Base-by-base conservation (phyloP, 1,284 basidiomycete genomes). In the Pterulicium gracile region DNA sequence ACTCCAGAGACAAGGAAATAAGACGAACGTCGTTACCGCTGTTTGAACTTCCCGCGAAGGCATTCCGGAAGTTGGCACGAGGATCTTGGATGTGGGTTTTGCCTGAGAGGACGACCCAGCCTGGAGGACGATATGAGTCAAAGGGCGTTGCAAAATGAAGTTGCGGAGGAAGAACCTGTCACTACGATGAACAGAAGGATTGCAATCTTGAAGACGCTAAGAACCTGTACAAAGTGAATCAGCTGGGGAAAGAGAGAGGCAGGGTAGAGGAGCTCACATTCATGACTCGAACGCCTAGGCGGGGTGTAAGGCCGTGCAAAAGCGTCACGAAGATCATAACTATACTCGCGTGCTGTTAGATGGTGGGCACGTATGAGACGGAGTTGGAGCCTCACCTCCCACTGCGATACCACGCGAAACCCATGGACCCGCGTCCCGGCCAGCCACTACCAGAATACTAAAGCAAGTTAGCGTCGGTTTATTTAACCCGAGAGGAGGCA, bases 91-190 rank as follows among this genome's bases (percentile, higher is more conserved):
- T 62, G 21, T 58, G 58, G 23, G 69, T 69, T 36, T 68, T 55
- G 5, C 75, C 75, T 24, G 66, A 61, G 13, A 78, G 63, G 20
- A 73, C 73, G 22, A 70, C 68, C 19, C 71, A 57, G 10, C n/a
- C n/a, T n/a, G n/a, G n/a, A n/a, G n/a, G n/a, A n/a, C n/a, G n/a
- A n/a, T n/a, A n/a, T n/a, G n/a, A n/a, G n/a, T n/a, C n/a, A n/a
- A n/a, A n/a, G n/a, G n/a, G n/a, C n/a, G n/a, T n/a, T n/a, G n/a
- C n/a, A n/a, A n/a, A n/a, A n/a, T n/a, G n/a, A n/a, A n/a, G n/a
- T n/a, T n/a, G n/a, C n/a, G n/a, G n/a, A n/a, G n/a, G n/a, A n/a
- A n/a, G n/a, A n/a, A n/a, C 73, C 73, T 17, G 70, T 66, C 42
- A 70, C 57, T 18, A 68, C 63, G 43, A 74, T 61, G 46, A 64